Evolutionary conservation across 345 rosid species (phyloP), one percentile per base, ranked within the genome.

Genomic region (Ceriops zippeliana): DNA sequence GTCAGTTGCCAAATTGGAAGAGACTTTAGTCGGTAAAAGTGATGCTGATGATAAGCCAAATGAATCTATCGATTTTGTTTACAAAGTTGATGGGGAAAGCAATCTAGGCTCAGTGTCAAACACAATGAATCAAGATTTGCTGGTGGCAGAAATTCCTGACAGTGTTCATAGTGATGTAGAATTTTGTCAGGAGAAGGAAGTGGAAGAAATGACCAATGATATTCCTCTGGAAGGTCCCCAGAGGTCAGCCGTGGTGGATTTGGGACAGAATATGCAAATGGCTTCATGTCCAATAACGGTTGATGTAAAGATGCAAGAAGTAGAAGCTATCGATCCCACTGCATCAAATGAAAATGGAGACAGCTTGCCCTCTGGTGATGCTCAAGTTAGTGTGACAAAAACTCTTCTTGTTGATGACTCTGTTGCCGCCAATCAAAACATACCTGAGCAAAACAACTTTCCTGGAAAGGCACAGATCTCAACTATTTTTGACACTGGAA

Each of bases 381-480:
- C 76, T 37, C 63, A 69, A 53, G 78, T 75, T 27, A 58, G n/a
- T 10, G 54, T 63, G 68, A 56, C 72, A 21, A 79, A 76, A n/a
- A 58, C 69, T 4, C 66, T 66, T 72, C 70, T 62, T 32, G 69
- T 76, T 69, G 61, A 73, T 54, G 78, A 64, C 62, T 51, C 68
- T 22, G 59, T 71, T 69, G 81, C 66, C 78, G 61, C 81, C 66
- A 70, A 52, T 70, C 82, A 74, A 79, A 73, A 62, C 57, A 61
- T 73, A 30, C 27, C 75, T 53, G 70, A 78, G 62, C 67, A 61
- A 64, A 59, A 28, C 65, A 69, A 31, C 71, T 52, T 60, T 28
- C 67, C 78, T 35, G 82, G 75, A 62, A 58, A 60, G 56, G 75
- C 56, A 65, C 85, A 73, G 68, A 75, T 54, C 19, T 51, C 35